Evolutionary conservation across 164 flowering plant genomes (phyloP).

Genomic region (Tetracentron sinense): DNA sequence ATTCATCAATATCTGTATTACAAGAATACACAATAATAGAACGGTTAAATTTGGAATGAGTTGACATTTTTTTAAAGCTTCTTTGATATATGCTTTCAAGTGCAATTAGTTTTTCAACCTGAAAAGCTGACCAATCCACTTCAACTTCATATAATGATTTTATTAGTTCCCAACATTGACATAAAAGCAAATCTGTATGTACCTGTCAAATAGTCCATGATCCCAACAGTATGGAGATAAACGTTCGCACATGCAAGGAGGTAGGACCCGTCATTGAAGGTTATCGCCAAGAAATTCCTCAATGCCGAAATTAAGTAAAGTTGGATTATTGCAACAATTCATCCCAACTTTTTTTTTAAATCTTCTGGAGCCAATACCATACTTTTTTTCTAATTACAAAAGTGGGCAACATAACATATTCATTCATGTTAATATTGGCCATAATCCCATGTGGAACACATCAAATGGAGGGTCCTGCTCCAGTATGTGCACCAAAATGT

Average conservation of each 20-base stretch:
- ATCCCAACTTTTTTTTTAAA: too few species aligned
- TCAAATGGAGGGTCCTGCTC: neutral
- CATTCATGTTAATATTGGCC: too few species aligned
- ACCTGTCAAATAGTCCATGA: too few species aligned
- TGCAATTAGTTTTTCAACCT: neutral
- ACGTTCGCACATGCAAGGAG: too few species aligned
- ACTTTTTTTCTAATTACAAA: too few species aligned
- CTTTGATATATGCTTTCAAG: neutral
- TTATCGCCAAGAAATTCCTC: too few species aligned
- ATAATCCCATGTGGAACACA: neutral
- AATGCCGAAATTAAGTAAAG: too few species aligned
- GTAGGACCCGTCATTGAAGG: too few species aligned
- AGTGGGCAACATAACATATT: too few species aligned
- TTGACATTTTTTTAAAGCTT: neutral
- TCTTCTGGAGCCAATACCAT: too few species aligned
- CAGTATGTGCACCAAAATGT: neutral
- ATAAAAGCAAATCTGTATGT: neutral
- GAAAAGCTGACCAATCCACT: neutral
- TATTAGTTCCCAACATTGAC: neutral
- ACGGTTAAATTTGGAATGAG: neutral
- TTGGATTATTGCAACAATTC: too few species aligned
- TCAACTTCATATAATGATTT: neutral
- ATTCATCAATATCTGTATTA: constrained; percentile 75
- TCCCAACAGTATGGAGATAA: too few species aligned
- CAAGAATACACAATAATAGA: neutral